Percentiles rank a stretch among this genome's conserved stretches.
Conservation (phyloP, 169 alveolate genomes). For the Theileria equi region DNA sequence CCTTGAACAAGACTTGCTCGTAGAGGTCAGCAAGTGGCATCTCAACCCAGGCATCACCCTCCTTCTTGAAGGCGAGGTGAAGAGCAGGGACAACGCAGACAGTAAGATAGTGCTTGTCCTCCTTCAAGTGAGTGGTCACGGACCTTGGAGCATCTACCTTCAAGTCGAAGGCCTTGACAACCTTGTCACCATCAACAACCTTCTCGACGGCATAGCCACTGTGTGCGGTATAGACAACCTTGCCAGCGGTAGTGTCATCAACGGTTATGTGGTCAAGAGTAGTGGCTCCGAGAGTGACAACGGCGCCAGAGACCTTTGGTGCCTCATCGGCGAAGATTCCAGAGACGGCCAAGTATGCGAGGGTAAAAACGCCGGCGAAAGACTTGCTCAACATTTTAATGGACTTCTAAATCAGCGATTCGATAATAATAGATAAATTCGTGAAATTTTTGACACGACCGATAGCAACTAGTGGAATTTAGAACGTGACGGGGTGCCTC, state of each 20-base stretch:
- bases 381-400: too few species aligned
- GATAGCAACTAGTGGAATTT: too few species aligned
- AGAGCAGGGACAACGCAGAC: not conserved
- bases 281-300: too few species aligned
- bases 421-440: too few species aligned
- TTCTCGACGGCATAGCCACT: conserved; percentile 4
- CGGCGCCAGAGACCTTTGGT: too few species aligned
- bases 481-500: too few species aligned
- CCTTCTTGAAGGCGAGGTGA: conserved; percentile 5
- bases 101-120: not conserved
- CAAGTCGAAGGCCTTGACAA: not conserved
- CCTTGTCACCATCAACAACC: conserved; percentile 3
- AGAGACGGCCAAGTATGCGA: too few species aligned
- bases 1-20: conserved; percentile 7
- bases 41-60: not conserved
- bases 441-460: too few species aligned
- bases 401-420: too few species aligned
- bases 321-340: too few species aligned
- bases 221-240: not conserved
- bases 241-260: too few species aligned
- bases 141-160: not conserved
- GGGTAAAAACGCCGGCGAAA: too few species aligned
- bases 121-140: not conserved
- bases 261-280: not conserved
- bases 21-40: not conserved